phyloP scores from a whole-genome alignment of 2,329 filamentous ascomycete genomes.

The Diaporthe nobilis region DNA sequence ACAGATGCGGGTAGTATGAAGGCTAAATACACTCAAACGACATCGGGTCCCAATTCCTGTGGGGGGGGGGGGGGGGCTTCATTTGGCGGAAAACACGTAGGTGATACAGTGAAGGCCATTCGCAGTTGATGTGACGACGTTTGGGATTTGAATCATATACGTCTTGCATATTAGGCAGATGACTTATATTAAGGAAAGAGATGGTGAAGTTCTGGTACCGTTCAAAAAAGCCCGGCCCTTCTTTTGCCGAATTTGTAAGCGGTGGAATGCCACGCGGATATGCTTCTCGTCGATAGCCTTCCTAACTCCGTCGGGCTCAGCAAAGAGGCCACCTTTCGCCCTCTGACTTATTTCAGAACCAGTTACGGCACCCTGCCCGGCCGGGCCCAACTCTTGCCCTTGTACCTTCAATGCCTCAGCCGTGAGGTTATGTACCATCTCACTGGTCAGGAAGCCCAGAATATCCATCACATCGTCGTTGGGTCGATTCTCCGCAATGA shows the following conservation, averaged over 20 bases:
- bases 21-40: not conserved
- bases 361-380: too few species aligned
- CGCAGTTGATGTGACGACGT: not conserved
- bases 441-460: conserved; percentile 95
- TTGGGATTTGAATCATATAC: not conserved
- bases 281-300: not conserved
- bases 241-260: not conserved
- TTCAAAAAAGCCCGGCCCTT: not conserved
- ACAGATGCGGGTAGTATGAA: too few species aligned
- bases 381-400: conserved; percentile 75
- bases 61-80: too few species aligned
- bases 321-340: not conserved
- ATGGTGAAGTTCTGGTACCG: not conserved
- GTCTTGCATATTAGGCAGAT: not conserved
- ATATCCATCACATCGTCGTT: conserved; percentile 99
- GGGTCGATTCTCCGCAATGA: conserved; percentile 95
- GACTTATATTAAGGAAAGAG: not conserved
- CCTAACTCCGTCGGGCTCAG: not conserved
- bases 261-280: not conserved
- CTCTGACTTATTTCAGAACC: not conserved
- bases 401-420: conserved; percentile 98
- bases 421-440: conserved; percentile 97
- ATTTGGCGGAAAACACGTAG: too few species aligned
- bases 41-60: not conserved
- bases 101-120: not conserved